Conservation (phyloP, 129 eudicot genomes). For the Lactuca sativa region DNA sequence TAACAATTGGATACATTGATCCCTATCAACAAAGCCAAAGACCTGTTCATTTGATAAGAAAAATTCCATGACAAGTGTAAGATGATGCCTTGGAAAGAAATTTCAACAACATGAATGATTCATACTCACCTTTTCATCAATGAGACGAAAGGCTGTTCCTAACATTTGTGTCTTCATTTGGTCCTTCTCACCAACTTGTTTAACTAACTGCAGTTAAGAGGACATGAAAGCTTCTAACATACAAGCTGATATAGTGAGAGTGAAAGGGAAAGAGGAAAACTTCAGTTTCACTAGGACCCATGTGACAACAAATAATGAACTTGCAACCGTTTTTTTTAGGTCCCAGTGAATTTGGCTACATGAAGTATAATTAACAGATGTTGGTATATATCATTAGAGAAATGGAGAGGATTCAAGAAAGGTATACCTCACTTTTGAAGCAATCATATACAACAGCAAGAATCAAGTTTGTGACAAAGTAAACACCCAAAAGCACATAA, state of each 20-base stretch:
- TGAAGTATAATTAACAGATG: neutral
- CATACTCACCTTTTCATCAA: constrained; percentile 53
- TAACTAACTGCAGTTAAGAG: constrained; percentile 57
- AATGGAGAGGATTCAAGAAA: constrained; percentile 1
- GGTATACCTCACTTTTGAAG: constrained; percentile 75
- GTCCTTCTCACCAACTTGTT: constrained; percentile 75
- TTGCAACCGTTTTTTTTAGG: no score
- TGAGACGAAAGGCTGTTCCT: constrained; percentile 70
- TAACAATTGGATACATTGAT: constrained; percentile 69
- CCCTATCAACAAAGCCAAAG: constrained; percentile 50
- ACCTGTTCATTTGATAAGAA: constrained; percentile 33
- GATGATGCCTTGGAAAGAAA: neutral
- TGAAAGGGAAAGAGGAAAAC: no score
- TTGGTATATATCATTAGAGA: neutral
- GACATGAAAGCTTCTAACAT: constrained; percentile 19
- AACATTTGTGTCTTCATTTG: constrained; percentile 62
- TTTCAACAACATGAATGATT: constrained; percentile 11
- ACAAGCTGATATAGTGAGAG: neutral
- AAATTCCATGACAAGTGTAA: constrained; percentile 10
- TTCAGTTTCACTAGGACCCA: no score
- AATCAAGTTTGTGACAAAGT: constrained; percentile 94
- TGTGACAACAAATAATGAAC: neutral
- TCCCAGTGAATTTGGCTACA: no score
- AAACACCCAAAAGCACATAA: constrained; percentile 89
- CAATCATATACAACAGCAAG: constrained; percentile 98